These are phyloP conservation scores for Pythium brassicae DNA, from an alignment of 352 stramenopile species.

Conservation along the genomic window DNA sequence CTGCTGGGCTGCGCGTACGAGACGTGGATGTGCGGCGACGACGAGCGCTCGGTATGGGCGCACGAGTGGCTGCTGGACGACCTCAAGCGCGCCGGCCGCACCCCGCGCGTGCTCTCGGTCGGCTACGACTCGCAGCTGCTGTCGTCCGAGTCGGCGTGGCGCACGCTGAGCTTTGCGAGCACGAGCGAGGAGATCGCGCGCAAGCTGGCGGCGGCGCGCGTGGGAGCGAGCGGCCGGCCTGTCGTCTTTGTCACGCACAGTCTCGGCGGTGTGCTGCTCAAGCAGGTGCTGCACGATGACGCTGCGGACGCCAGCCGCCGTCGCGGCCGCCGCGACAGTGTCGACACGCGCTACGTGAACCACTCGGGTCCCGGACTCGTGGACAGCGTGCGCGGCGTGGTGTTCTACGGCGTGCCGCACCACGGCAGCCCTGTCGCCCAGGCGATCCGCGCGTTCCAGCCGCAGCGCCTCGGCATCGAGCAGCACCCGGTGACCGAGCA, in stretches of 20 bases:
- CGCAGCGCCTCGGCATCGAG: slow-evolving; percentile 34
- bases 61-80: slow-evolving; percentile 66
- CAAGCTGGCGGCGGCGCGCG: slow-evolving; percentile 54
- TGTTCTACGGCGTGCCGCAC: slow-evolving; percentile 81
- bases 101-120: slow-evolving; percentile 72
- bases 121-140: slow-evolving; percentile 79
- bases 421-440: slow-evolving; percentile 74
- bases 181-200: slow-evolving; percentile 60
- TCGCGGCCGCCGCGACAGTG: no score
- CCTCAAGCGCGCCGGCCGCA: slow-evolving; percentile 46
- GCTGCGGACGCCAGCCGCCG: background rate
- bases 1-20: slow-evolving; percentile 74
- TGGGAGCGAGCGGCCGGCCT: slow-evolving; percentile 48
- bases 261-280: slow-evolving; percentile 78
- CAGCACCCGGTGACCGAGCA: slow-evolving; percentile 74
- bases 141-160: slow-evolving; percentile 67
- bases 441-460: slow-evolving; percentile 54
- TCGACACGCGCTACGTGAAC: background rate
- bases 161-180: slow-evolving; percentile 68
- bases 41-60: slow-evolving; percentile 56
- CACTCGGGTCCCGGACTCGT: slow-evolving; percentile 21
- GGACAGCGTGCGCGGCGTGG: slow-evolving; percentile 59
- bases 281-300: slow-evolving; percentile 69
- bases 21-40: slow-evolving; percentile 73
- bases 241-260: slow-evolving; percentile 85